These are phyloP conservation scores for Alternaria infectoria DNA, from an alignment of 2,329 filamentous ascomycete genomes.

Conservation along the genomic window DNA sequence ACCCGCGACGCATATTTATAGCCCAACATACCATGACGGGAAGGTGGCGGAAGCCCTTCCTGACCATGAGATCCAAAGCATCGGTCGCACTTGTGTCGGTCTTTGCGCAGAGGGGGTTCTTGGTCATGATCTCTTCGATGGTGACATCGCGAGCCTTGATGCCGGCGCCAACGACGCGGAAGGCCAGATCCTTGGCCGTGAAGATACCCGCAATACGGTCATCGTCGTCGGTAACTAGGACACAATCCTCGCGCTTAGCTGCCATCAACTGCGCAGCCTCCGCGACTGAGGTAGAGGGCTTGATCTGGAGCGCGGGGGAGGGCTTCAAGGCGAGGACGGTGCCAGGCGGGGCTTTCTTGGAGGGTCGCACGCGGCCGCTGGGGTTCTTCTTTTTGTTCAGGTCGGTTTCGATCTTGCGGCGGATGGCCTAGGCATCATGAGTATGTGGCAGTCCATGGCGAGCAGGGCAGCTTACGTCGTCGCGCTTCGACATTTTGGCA, in stretches of 20 bases:
- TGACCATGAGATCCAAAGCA: conserved; percentile 95
- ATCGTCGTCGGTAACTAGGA: conserved; percentile 96
- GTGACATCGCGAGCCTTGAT: conserved; percentile 88
- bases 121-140: conserved; percentile 99
- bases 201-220: conserved; percentile 98
- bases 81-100: conserved; percentile 98
- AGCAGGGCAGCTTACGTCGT: conserved; percentile 75
- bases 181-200: conserved; percentile 97
- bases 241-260: conserved; percentile 96
- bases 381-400: conserved; percentile 96
- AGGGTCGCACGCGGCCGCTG: conserved; percentile 77
- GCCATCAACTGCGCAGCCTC: conserved; percentile 99
- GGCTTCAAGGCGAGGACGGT: conserved; percentile 95
- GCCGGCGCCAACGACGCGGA: conserved; percentile 90
- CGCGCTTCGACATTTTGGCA: conserved; percentile 94
- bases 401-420: conserved; percentile 94
- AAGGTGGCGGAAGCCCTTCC: conserved; percentile 95
- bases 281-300: conserved; percentile 89
- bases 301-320: conserved; percentile 95
- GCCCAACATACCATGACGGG: conserved; percentile 74
- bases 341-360: conserved; percentile 91
- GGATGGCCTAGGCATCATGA: conserved; percentile 74
- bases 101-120: conserved; percentile 95
- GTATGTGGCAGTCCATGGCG: conserved; percentile 3
- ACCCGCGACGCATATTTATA: neutral